Evolutionary conservation across 192 early-diverging fungal genomes (phyloP), one percentile per base, ranked within the genome.

Genomic region (Backusella mclennaniae): DNA sequence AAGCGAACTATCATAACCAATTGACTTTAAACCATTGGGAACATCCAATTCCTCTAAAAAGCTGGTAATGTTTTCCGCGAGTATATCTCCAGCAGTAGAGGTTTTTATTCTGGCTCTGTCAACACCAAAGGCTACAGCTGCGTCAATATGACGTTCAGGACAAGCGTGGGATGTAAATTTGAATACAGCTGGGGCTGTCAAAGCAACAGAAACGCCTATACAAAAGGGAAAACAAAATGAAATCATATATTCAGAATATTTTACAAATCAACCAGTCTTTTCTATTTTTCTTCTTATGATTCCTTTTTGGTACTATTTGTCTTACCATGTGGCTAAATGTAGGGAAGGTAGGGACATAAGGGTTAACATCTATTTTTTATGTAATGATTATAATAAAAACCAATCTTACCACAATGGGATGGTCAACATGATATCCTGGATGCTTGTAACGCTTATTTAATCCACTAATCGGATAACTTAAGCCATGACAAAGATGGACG

Each of bases 141-240:
- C 89, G 77, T 94, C 94, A 79, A 96, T 82, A 74, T 97, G 96
- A 39, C 96, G 91, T 42, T 97, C 96, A 21, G 96, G 94, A 74
- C 89, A 90, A 59, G 92, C 89, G n/a, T 87, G 83, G 21, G 90
- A 87, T 12, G 96, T 97, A 77, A 91, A 97, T 71, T 92, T 86
- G 85, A 95, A 95, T 8, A 97, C 96, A 7, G 96, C 91, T 19
- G 96, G 96, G 19, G 92, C 89, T n/a, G 94, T 93, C 41, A 97
- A 85, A 15, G 96, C 96, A 7, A 97, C 96, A 66, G 93, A 95
- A 76, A 97, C 94, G 38, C 93, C 80, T 63, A 63, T 17, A 19
- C 42, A 44, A 44, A 44, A 44, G 15, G 4, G 42, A 17, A 17
- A 19, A 44, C 33, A n/a, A 56, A 23, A 56, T 29, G 23, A 23